Evolutionary conservation across 176 grass and related monocot genomes (phyloP).

Genomic region (Eragrostis curvula): DNA sequence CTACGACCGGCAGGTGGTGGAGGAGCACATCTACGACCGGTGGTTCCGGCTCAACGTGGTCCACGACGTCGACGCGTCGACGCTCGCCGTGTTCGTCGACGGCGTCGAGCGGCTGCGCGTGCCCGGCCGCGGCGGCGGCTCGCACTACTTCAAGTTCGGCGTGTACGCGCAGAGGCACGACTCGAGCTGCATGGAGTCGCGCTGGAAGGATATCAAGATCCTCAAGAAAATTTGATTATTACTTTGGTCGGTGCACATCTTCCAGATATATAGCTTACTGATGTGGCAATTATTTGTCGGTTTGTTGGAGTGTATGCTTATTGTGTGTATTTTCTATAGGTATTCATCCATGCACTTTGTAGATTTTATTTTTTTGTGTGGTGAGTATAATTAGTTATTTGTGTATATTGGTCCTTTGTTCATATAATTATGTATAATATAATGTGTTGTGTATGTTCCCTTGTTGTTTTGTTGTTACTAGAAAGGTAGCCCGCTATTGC

Average conservation of each 20-base stretch:
- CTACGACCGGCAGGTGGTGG: slow-evolving; percentile 30
- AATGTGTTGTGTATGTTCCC: too few species aligned
- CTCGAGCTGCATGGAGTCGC: slow-evolving; percentile 41
- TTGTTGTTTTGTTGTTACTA: too few species aligned
- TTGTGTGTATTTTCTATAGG: too few species aligned
- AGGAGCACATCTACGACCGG: slow-evolving; percentile 43
- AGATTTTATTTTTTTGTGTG: too few species aligned
- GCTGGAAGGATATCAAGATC: slow-evolving; percentile 38
- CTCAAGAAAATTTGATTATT: slow-evolving; percentile 19
- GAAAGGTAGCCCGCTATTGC: too few species aligned
- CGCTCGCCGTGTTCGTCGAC: slow-evolving; percentile 39
- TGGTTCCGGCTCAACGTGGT: slow-evolving; percentile 70
- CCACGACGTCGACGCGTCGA: slow-evolving; percentile 36
- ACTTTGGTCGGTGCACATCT: not conserved
- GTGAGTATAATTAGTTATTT: too few species aligned
- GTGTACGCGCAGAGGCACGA: slow-evolving; percentile 25
- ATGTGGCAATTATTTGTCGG: too few species aligned
- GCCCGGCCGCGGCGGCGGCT: slow-evolving; percentile 6
- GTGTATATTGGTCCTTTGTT: too few species aligned
- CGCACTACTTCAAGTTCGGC: slow-evolving; percentile 61
- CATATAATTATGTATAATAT: too few species aligned
- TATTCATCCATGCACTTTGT: too few species aligned
- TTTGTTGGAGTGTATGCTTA: too few species aligned
- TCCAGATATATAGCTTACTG: too few species aligned
- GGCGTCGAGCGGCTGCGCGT: not conserved